Evolutionary conservation across 768 basidiomycete genomes (phyloP).

Genomic region (Hebeloma cylindrosporum): DNA sequence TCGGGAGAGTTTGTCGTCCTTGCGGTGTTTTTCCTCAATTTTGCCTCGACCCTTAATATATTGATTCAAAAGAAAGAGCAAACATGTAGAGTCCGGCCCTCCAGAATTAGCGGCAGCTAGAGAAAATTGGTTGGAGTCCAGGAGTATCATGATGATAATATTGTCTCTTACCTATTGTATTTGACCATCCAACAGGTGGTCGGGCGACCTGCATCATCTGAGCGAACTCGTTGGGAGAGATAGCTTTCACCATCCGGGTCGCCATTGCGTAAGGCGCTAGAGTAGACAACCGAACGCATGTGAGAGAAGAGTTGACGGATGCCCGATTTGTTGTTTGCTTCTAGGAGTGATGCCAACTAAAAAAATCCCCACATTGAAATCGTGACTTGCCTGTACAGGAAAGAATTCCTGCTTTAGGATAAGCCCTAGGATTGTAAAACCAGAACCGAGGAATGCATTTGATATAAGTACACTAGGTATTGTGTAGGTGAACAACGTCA

Average conservation of each 20-base stretch:
- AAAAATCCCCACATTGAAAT: not conserved
- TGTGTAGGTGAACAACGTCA: not conserved
- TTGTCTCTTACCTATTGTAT: slow-evolving; percentile 41
- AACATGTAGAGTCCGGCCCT: slow-evolving; percentile 79
- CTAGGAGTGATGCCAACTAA: too few species aligned
- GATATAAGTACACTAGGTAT: slow-evolving; percentile 13
- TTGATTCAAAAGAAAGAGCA: slow-evolving; percentile 64
- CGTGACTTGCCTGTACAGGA: not conserved
- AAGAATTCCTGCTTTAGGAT: slow-evolving; percentile 8
- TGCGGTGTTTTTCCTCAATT: slow-evolving; percentile 1
- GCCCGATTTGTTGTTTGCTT: too few species aligned
- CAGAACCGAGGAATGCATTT: not conserved
- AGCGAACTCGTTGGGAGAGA: slow-evolving; percentile 50
- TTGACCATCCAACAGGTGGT: slow-evolving; percentile 52
- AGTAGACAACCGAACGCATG: not conserved
- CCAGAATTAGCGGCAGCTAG: slow-evolving; percentile 78
- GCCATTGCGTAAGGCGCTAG: slow-evolving; percentile 10
- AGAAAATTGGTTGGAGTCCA: slow-evolving; percentile 3
- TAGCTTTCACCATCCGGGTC: slow-evolving; percentile 29
- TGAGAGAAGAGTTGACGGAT: too few species aligned
- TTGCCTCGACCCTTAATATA: slow-evolving; percentile 31
- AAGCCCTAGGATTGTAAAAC: not conserved
- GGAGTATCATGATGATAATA: not conserved
- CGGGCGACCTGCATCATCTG: slow-evolving; percentile 43
- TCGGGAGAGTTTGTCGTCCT: too few species aligned